A percentile compares a stretch with the other conserved stretches of the same genome.
Evolutionary conservation across 108 stramenopile genomes (phyloP).

Genomic region (Nitzschia inconspicua): DNA sequence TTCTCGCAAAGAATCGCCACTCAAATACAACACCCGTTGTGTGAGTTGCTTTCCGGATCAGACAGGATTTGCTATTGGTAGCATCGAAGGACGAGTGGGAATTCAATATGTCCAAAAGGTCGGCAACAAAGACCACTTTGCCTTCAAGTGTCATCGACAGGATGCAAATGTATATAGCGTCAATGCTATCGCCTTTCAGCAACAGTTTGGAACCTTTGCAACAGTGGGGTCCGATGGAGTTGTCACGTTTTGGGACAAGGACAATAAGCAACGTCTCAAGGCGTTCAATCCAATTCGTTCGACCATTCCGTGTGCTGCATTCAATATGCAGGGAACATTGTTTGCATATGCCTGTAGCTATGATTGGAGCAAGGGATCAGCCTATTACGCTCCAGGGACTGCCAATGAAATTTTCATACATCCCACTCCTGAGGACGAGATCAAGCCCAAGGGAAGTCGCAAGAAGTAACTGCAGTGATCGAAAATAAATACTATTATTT

Average conservation of each 20-base stretch:
- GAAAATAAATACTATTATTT: too few species aligned
- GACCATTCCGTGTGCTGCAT: slow-evolving; percentile 75
- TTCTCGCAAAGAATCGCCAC: slow-evolving; percentile 72
- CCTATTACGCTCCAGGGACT: slow-evolving; percentile 50
- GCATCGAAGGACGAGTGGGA: slow-evolving; percentile 95
- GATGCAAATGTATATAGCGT: slow-evolving; percentile 75
- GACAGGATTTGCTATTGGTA: slow-evolving; percentile 92
- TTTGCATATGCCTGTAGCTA: slow-evolving; percentile 92
- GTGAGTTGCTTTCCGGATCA: slow-evolving; percentile 82
- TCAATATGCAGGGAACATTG: slow-evolving; percentile 86
- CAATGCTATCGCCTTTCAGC: slow-evolving; percentile 90
- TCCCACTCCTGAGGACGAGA: slow-evolving; percentile 78
- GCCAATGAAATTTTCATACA: slow-evolving; percentile 87
- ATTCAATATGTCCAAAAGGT: slow-evolving; percentile 92
- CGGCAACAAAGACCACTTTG: slow-evolving; percentile 83
- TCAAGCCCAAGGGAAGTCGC: slow-evolving; percentile 79
- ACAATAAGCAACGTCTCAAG: slow-evolving; percentile 87
- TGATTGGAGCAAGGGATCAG: slow-evolving; percentile 90
- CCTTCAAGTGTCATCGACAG: slow-evolving; percentile 97
- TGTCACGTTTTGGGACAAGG: slow-evolving; percentile 97
- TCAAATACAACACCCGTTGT: slow-evolving; percentile 88
- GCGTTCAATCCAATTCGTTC: slow-evolving; percentile 67
- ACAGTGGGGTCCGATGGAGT: slow-evolving; percentile 90
- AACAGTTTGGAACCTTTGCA: slow-evolving; percentile 83
- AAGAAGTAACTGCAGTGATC: too few species aligned